Evolutionary conservation across 192 early-diverging fungal species (phyloP), one percentile per base, ranked within the genome.

Genomic region (Coemansia sp.): DNA sequence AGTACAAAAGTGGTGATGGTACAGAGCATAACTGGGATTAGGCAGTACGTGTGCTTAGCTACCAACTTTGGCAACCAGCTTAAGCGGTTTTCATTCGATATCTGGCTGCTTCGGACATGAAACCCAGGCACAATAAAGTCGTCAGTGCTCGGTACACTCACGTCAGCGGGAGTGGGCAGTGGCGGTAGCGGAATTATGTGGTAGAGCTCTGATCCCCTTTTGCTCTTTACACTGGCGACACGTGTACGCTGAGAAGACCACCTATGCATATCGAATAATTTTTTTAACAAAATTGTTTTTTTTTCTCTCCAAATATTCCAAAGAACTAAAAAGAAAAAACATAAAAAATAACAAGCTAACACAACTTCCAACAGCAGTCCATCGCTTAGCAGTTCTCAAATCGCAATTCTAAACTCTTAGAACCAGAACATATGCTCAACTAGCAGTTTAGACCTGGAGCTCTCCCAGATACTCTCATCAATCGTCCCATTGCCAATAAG

Each of bases 401-500:
- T 44, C 37, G 14, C 5, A 19, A 3, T 27, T 37, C 36, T 14
- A 60, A 39, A 38, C 32, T 8, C 9, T 46, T 55, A 70, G 25
- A 70, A 63, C 79, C 79, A 82, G 63, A 82, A 71, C 74, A 76
- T 74, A 11, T 82, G 79, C 63, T 83, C 80, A 8, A 83, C 72
- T 0, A 83, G 48, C 10, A 72, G 67, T 57, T 83, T 83, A 1
- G 80, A 70, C 27, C 59, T 42, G 0, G 80, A 74, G 60, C 64
- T 74, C 48, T 83, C 80, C 53, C 73, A 63, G 34, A 83, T 83
- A 41, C 55, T 69, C 45, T 77, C 78, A 37, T 96, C 94, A 62
- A 95, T 86, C 4, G 91, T 88, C 9, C 77, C 70, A 29, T 88
- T 78, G 0, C 84, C 70, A 21, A 95, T 78, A 14, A 97, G 70